Percentiles rank a stretch among this genome's conserved stretches.
Evolutionary conservation across 306 rosid species (phyloP).

Genomic region (Bauhinia variegata): DNA sequence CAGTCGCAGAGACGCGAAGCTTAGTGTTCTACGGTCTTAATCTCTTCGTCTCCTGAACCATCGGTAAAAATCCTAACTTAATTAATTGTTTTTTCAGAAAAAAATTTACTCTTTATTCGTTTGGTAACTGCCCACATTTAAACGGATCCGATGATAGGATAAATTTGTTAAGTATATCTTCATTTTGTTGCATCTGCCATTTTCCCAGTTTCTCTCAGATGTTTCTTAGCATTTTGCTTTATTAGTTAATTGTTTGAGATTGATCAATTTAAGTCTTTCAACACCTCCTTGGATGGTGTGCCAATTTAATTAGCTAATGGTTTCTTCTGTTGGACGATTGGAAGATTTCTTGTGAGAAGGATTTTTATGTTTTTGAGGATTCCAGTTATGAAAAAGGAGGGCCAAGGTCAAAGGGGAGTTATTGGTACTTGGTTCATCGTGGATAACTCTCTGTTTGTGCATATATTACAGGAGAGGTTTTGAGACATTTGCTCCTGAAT

Average conservation of each 20-base stretch:
- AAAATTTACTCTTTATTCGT: neutral
- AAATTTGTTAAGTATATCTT: constrained; percentile 7
- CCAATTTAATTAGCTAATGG: constrained; percentile 39
- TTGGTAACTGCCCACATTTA: constrained; percentile 1
- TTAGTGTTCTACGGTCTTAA: neutral
- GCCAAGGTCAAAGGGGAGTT: constrained; percentile 67
- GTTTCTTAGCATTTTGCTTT: constrained; percentile 13
- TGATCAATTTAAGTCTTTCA: neutral
- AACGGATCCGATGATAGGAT: neutral
- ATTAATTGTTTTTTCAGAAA: neutral
- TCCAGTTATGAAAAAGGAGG: constrained; percentile 52
- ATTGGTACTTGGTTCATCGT: constrained; percentile 70
- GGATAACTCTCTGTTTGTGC: constrained; percentile 84
- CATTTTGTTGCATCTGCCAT: neutral
- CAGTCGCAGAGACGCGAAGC: constrained; percentile 19
- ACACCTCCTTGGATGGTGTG: constrained; percentile 1
- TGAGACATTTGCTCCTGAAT: constrained; percentile 62
- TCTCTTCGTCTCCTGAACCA: constrained; percentile 9
- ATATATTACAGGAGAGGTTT: constrained; percentile 83
- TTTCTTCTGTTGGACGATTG: constrained; percentile 43
- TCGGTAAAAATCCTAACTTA: constrained; percentile 49
- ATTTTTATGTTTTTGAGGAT: constrained; percentile 55
- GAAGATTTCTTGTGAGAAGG: constrained; percentile 52
- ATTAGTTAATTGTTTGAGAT: constrained; percentile 10
- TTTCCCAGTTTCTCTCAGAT: neutral